Percentiles rank a stretch among this genome's conserved stretches.
Conservation (phyloP, 2,329 filamentous ascomycete genomes). For the Xylariaceae sp. region DNA sequence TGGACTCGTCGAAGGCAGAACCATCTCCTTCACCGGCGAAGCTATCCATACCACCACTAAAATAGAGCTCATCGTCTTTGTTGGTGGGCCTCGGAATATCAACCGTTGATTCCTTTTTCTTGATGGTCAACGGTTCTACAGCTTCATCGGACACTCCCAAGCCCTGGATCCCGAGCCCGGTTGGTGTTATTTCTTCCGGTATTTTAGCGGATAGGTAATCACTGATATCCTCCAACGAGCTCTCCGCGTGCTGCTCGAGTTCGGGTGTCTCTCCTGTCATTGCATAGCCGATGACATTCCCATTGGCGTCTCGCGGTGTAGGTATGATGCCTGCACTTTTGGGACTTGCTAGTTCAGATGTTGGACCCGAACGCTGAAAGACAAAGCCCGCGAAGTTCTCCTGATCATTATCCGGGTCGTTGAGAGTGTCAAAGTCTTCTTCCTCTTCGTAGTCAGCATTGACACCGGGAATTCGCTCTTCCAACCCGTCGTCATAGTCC, state of each 20-base stretch:
- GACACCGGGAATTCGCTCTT: conserved; percentile 62
- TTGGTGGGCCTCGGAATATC: conserved; percentile 13
- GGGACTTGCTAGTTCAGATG: conserved; percentile 48
- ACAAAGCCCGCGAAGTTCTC: conserved; percentile 59
- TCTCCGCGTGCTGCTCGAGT: conserved; percentile 12
- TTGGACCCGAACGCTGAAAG: conserved; percentile 51
- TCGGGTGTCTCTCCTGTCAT: conserved; percentile 43
- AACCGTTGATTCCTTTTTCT: conserved; percentile 12
- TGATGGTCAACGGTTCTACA: conserved; percentile 11
- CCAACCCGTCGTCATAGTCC: conserved; percentile 61
- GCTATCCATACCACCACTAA: conserved; percentile 59
- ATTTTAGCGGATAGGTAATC: conserved; percentile 6
- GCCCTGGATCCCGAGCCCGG: conserved; percentile 42
- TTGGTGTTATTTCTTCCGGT: conserved; percentile 17
- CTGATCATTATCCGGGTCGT: conserved; percentile 52
- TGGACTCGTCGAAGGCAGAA: conserved; percentile 64
- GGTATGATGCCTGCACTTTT: conserved; percentile 39
- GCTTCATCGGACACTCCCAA: conserved; percentile 19
- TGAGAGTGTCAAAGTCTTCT: conserved; percentile 32
- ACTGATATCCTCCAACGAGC: conserved; percentile 1
- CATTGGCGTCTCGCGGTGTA: conserved; percentile 53
- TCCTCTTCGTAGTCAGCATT: conserved; percentile 43
- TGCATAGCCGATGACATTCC: conserved; percentile 54
- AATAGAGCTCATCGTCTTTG: conserved; percentile 63
- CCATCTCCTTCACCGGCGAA: conserved; percentile 49